phyloP scores from a whole-genome alignment of 1,284 basidiomycete species.

The Naganishia liquefaciens region DNA sequence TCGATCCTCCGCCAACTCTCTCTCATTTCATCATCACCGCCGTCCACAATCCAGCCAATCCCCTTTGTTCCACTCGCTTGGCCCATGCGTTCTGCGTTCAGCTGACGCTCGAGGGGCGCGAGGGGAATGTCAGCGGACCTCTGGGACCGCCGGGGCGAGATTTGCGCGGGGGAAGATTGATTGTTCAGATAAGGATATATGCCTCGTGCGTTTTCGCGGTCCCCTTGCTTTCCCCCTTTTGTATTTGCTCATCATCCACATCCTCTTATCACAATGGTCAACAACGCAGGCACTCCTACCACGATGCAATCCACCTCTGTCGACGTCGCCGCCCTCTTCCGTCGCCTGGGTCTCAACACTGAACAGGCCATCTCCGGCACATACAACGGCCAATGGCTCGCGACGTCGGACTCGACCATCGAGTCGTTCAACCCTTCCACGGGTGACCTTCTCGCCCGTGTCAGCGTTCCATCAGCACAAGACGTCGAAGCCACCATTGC shows the following conservation, averaged over 20 bases:
- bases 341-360: conserved; percentile 20
- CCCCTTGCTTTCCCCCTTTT: no score
- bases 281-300: conserved; percentile 22
- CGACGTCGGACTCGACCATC: conserved; percentile 25
- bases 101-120: no score
- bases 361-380: conserved; percentile 36
- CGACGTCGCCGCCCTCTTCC: conserved; percentile 19
- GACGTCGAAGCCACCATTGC: conserved; percentile 68
- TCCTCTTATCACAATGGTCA: conserved; percentile 13
- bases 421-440: conserved; percentile 34
- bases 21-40: no score
- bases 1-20: no score
- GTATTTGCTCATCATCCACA: neutral
- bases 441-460: conserved; percentile 35
- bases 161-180: no score
- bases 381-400: conserved; percentile 40
- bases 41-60: no score
- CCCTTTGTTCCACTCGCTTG: no score
- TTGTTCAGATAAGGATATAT: neutral
- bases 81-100: no score
- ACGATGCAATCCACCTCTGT: conserved; percentile 7
- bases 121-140: no score
- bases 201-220: neutral
- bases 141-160: no score
- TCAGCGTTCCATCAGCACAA: conserved; percentile 62